Conservation (phyloP, 2,329 filamentous ascomycete species). For the Botrytis squamosa region DNA sequence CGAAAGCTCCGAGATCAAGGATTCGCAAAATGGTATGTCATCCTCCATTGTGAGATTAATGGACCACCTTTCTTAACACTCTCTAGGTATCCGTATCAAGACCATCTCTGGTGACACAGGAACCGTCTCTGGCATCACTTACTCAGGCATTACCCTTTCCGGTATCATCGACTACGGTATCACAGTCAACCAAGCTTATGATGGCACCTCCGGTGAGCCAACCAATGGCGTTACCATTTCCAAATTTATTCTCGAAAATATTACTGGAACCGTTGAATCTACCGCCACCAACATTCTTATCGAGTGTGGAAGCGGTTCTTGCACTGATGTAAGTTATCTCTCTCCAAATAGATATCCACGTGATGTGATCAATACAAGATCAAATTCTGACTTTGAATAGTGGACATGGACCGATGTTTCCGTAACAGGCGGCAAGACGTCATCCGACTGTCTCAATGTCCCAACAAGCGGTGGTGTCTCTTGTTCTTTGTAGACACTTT, state of each 20-base stretch:
- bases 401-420: constrained; percentile 53
- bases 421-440: constrained; percentile 52
- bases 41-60: constrained; percentile 41
- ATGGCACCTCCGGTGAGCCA: constrained; percentile 47
- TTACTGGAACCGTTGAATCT: constrained; percentile 45
- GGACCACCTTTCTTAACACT: constrained; percentile 25
- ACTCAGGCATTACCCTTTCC: constrained; percentile 50
- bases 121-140: constrained; percentile 51
- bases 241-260: constrained; percentile 45
- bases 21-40: constrained; percentile 54
- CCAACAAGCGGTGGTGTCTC: constrained; percentile 27
- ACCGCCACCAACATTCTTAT: constrained; percentile 48
- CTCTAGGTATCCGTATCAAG: constrained; percentile 56
- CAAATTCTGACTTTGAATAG: constrained; percentile 21
- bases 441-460: constrained; percentile 43
- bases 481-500: constrained; percentile 6
- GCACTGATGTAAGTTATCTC: constrained; percentile 40
- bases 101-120: constrained; percentile 52
- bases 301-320: constrained; percentile 52
- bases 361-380: background rate
- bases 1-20: constrained; percentile 45
- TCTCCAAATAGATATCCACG: background rate
- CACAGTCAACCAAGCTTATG: constrained; percentile 56
- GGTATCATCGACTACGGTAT: constrained; percentile 50
- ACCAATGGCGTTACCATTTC: constrained; percentile 52